Conservation (phyloP, 2,329 filamentous ascomycete species). For the Cladosporium sp. region DNA sequence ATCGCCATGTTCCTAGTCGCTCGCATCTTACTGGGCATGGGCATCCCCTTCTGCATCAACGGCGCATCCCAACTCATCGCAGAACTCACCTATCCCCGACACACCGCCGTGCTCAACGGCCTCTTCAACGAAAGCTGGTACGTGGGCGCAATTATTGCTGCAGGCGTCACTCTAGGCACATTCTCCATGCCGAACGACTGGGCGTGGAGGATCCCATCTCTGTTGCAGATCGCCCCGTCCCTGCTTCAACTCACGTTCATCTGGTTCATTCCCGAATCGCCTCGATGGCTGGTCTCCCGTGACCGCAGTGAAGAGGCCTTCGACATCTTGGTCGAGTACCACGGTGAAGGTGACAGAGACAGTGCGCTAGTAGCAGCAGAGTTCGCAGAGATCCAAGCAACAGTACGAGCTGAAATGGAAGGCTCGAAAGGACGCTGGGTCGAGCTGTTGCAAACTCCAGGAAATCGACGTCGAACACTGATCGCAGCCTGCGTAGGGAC, state of each 20-base stretch:
- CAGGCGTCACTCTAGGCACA: slow-evolving; percentile 11
- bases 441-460: slow-evolving; percentile 58
- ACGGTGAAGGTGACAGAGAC: slow-evolving; percentile 36
- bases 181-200: slow-evolving; percentile 24
- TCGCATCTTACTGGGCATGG: slow-evolving; percentile 41
- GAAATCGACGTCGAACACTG: slow-evolving; percentile 52
- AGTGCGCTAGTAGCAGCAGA: slow-evolving; percentile 66
- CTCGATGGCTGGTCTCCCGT: slow-evolving; percentile 22
- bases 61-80: slow-evolving; percentile 17
- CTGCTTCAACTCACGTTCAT: slow-evolving; percentile 28
- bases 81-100: slow-evolving; percentile 7
- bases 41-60: slow-evolving; percentile 24
- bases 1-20: slow-evolving; percentile 45
- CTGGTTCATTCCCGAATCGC: slow-evolving; percentile 23
- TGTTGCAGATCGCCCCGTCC: slow-evolving; percentile 28
- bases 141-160: slow-evolving; percentile 15
- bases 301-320: slow-evolving; percentile 21
- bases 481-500: slow-evolving; percentile 10
- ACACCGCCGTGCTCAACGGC: slow-evolving; percentile 10
- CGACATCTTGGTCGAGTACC: slow-evolving; percentile 23
- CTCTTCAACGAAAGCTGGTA: slow-evolving; percentile 18
- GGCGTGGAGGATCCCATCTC: slow-evolving; percentile 47
- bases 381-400: slow-evolving; percentile 65
- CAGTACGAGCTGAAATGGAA: slow-evolving; percentile 56
- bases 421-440: slow-evolving; percentile 50